A percentile compares a stretch with the other conserved stretches of the same genome.
phyloP scores from a whole-genome alignment of 345 rosid genomes.

The Pistacia atlantica region DNA sequence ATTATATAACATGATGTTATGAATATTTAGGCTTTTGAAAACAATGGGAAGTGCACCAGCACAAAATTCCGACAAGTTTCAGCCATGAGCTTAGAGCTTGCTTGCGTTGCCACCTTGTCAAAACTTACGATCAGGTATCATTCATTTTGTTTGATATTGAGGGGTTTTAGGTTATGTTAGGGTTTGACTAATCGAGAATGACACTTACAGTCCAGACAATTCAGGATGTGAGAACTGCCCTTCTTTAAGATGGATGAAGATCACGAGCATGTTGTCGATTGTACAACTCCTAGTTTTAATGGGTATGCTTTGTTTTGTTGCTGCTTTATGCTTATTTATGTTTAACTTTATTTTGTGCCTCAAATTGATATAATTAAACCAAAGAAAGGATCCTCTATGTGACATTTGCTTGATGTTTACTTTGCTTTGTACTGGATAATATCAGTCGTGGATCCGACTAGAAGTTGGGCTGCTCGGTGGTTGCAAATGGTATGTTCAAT shows the following conservation, averaged over 20 bases:
- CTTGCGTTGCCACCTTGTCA: conserved; percentile 86
- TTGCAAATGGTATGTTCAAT: conserved; percentile 66
- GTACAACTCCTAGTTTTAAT: conserved; percentile 83
- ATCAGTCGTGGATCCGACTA: conserved; percentile 89
- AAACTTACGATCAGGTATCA: conserved; percentile 80
- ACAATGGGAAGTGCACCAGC: conserved; percentile 65
- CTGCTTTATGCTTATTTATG: neutral
- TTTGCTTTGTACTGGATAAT: conserved; percentile 54
- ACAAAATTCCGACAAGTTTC: conserved; percentile 89
- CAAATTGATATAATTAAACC: neutral
- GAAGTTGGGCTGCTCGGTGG: conserved; percentile 99
- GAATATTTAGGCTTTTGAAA: neutral
- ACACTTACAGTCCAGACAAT: conserved; percentile 56
- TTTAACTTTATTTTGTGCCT: neutral
- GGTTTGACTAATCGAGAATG: neutral
- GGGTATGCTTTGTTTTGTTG: conserved; percentile 41
- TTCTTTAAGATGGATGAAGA: conserved; percentile 91
- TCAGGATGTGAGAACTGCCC: conserved; percentile 84
- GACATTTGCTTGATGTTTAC: neutral
- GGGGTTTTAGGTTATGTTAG: neutral
- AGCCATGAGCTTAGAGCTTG: conserved; percentile 90
- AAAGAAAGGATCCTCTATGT: neutral
- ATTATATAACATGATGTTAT: neutral
- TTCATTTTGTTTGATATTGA: neutral
- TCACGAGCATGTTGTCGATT: conserved; percentile 77